Percentiles rank a stretch among this genome's conserved stretches.
Conservation (phyloP, 257 asterid genomes). For the Solanum bulbocastanum region DNA sequence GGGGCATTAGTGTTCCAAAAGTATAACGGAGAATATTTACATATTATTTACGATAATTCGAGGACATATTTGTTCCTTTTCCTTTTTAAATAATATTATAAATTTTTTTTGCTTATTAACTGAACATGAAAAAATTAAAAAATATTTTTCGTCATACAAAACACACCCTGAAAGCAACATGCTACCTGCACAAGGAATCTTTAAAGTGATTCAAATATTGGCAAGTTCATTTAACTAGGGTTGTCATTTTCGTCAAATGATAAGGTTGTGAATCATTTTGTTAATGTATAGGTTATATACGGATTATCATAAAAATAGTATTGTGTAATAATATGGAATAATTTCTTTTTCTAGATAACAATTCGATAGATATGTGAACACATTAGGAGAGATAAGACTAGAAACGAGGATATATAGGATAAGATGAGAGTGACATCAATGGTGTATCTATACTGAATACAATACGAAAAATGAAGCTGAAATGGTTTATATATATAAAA, state of each 20-base stretch:
- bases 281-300: neutral
- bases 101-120: no score
- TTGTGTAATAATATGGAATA: neutral
- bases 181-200: neutral
- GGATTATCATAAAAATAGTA: neutral
- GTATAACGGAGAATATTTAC: no score
- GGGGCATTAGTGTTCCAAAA: no score
- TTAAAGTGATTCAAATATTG: neutral
- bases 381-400: neutral
- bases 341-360: neutral
- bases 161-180: neutral
- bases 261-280: neutral
- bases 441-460: neutral
- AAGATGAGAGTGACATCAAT: neutral
- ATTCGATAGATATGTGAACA: neutral
- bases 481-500: neutral
- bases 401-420: neutral
- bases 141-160: neutral
- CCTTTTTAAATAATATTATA: no score
- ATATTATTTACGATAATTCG: no score
- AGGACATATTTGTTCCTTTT: no score
- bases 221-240: neutral
- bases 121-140: neutral
- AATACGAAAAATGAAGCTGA: fast-evolving
- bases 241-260: neutral